Conservation (phyloP, 2,329 filamentous ascomycete genomes). For the Amesomyces nigricolor region DNA sequence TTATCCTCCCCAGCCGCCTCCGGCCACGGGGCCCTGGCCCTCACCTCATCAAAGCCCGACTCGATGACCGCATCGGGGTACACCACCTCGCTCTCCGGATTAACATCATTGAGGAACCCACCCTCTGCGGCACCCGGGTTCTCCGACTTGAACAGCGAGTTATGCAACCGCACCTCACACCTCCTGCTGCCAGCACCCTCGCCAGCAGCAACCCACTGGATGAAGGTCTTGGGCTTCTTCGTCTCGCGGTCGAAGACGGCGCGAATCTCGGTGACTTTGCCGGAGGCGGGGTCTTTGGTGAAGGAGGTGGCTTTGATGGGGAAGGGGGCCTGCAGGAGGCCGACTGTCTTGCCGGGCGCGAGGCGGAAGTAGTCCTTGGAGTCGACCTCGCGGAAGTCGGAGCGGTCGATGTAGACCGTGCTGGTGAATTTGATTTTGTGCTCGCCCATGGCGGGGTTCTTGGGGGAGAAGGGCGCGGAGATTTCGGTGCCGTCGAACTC, state of each 20-base stretch:
- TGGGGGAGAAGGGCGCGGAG: slow-evolving; percentile 60
- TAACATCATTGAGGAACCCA: slow-evolving; percentile 79
- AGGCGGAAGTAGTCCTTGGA: slow-evolving; percentile 65
- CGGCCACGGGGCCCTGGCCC: slow-evolving; percentile 70
- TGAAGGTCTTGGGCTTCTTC: slow-evolving; percentile 72
- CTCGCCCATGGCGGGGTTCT: slow-evolving; percentile 30
- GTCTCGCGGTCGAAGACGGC: slow-evolving; percentile 66
- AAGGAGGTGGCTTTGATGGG: slow-evolving; percentile 59
- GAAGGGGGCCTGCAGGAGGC: slow-evolving; percentile 59
- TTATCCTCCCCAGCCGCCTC: slow-evolving; percentile 67
- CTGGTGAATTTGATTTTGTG: slow-evolving; percentile 49
- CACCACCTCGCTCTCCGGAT: slow-evolving; percentile 76
- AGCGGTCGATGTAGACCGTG: slow-evolving; percentile 63
- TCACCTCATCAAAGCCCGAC: slow-evolving; percentile 74
- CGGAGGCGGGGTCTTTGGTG: slow-evolving; percentile 53
- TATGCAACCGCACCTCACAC: slow-evolving; percentile 73
- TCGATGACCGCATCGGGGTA: slow-evolving; percentile 76
- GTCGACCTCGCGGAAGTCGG: slow-evolving; percentile 63
- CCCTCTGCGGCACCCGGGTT: slow-evolving; percentile 72
- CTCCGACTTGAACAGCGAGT: slow-evolving; percentile 78
- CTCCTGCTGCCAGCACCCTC: slow-evolving; percentile 61
- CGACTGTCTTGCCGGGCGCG: slow-evolving; percentile 62
- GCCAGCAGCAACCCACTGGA: slow-evolving; percentile 74
- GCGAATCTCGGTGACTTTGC: slow-evolving; percentile 33
- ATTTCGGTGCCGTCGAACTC: slow-evolving; percentile 53